Base-by-base conservation (phyloP, 2,329 filamentous ascomycete species). In the Diaporthe sp. region DNA sequence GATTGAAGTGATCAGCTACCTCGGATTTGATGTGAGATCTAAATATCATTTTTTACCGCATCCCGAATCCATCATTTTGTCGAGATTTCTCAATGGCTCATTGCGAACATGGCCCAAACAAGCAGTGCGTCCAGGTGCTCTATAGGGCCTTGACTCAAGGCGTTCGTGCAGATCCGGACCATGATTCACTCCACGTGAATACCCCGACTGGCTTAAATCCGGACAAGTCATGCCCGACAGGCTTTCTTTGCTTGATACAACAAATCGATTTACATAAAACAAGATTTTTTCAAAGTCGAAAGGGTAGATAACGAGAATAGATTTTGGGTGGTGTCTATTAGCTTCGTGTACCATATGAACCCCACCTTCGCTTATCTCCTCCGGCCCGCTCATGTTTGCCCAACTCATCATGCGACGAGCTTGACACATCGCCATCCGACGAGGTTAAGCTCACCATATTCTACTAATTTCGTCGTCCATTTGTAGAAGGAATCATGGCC, bases 291-390 rank as follows among this genome's bases (percentile, higher is more conserved):
- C 55, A 22, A 57, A 4, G 9, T n/a, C 55, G 22, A 42, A 7
- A 31, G 17, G 60, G 25, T 22, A 34, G 25, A 13, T 34, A 31
- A 3, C 7, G 15, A n/a, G 61, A 8, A 46, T 8, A 60, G 15
- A 31, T 31, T 28, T 10, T 31, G 39, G 13, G 39, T 28, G 5
- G 0, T 12, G n/a, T 13, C 13, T 9, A 25, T 31, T 28, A 65
- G 60, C 39, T 46, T 46, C 39, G 4, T 44, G 6, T 0, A 15
- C 17, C 42, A 34, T 9, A 3, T 19, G 13, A 25, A 55, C 65
- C 65, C 65, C 65, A 70, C 65, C 17, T 53, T 61, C 25, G 62
- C 62, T 31, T 68, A 68, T 68, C 62, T 68, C 46, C 22, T 67
- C 2, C 3, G 60, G 60, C 39, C 60, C 60, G 39, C 46, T 13